Percentiles rank a stretch among this genome's conserved stretches.
Conservation (phyloP, 176 grass and related monocot genomes). For the Elymus sibiricus region DNA sequence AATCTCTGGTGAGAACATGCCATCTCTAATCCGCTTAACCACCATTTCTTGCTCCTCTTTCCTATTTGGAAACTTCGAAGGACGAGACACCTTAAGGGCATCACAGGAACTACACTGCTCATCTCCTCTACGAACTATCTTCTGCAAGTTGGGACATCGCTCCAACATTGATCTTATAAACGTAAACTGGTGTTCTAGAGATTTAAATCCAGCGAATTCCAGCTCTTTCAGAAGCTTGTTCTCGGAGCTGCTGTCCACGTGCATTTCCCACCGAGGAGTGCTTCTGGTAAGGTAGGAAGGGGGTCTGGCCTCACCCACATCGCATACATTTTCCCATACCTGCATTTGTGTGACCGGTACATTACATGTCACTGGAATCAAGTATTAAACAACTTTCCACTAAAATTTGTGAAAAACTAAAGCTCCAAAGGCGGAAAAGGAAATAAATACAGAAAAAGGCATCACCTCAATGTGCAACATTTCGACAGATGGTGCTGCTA, state of each 20-base stretch:
- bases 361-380: background rate
- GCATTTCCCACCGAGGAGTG: background rate
- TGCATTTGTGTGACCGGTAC: background rate
- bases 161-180: background rate
- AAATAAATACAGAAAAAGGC: too few relatives aligned
- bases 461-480: too few relatives aligned
- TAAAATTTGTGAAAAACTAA: background rate
- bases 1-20: background rate
- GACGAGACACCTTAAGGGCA: background rate
- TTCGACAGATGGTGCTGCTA: too few relatives aligned
- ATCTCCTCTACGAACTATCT: background rate
- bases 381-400: background rate
- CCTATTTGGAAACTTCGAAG: background rate
- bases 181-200: background rate
- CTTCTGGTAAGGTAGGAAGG: background rate
- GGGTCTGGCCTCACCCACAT: background rate
- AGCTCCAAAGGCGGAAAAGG: background rate
- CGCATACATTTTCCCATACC: background rate
- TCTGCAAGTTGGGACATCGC: slow-evolving; percentile 6
- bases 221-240: background rate
- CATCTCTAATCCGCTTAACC: background rate
- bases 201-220: background rate
- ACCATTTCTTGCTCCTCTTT: background rate
- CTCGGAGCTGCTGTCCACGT: background rate
- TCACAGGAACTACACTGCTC: background rate